phyloP scores from a whole-genome alignment of 73 alveolate species.

The Paramecium octaurelia region DNA sequence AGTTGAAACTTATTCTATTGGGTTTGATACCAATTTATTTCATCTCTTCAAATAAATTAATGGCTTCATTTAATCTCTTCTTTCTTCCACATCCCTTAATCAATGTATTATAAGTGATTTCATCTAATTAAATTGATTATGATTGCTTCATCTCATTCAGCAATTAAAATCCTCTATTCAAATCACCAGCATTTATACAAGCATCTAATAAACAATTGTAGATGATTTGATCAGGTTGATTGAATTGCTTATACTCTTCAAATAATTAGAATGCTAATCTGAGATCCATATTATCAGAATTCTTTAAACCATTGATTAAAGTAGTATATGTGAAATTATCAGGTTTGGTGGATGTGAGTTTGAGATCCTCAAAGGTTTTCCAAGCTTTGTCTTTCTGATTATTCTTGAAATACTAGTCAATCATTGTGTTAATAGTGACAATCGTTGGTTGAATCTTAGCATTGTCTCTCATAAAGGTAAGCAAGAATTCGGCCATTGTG shows the following conservation, averaged over 20 bases:
- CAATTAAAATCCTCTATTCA: slow-evolving; percentile 63
- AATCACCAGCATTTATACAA: slow-evolving; percentile 75
- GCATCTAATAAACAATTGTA: slow-evolving; percentile 95
- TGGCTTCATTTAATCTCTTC: slow-evolving; percentile 48
- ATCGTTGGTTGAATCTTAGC: slow-evolving; percentile 23
- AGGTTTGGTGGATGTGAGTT: slow-evolving; percentile 60
- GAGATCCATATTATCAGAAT: background rate
- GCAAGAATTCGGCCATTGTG: background rate
- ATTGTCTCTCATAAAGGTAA: slow-evolving; percentile 9
- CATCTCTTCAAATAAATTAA: slow-evolving; percentile 27
- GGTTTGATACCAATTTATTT: slow-evolving; percentile 37
- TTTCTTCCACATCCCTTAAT: slow-evolving; percentile 87
- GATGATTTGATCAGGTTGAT: slow-evolving; percentile 90
- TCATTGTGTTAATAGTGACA: slow-evolving; percentile 29
- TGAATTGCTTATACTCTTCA: slow-evolving; percentile 26
- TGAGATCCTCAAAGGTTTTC: background rate
- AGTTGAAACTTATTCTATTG: slow-evolving; percentile 59
- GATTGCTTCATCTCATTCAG: slow-evolving; percentile 56
- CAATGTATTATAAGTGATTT: slow-evolving; percentile 88
- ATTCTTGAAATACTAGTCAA: slow-evolving; percentile 30
- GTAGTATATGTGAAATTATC: slow-evolving; percentile 93
- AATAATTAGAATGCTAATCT: slow-evolving; percentile 39
- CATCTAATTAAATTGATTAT: slow-evolving; percentile 76
- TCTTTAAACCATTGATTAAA: slow-evolving; percentile 87
- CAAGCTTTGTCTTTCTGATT: slow-evolving; percentile 25